Conservation (phyloP, 306 rosid genomes). For the Datisca glomerata region DNA sequence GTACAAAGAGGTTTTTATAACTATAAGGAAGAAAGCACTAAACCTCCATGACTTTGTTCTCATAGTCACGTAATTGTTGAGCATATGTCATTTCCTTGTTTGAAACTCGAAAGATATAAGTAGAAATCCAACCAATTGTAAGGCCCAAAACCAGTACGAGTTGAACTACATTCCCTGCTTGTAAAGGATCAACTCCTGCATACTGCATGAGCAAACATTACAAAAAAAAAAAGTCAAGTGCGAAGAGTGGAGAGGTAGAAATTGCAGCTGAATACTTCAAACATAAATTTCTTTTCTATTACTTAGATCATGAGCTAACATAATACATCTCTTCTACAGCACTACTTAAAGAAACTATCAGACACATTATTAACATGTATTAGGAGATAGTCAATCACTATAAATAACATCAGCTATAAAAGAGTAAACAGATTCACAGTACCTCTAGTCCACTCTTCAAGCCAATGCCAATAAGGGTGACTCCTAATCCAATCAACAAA, state of each 20-base stretch:
- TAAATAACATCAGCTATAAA: neutral
- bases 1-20: too few relatives aligned
- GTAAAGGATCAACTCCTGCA: slow-evolving; percentile 79
- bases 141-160: slow-evolving; percentile 85
- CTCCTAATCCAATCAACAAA: slow-evolving; percentile 73
- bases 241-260: too few relatives aligned
- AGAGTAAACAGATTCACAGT: neutral
- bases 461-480: slow-evolving; percentile 64
- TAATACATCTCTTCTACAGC: too few relatives aligned
- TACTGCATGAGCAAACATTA: slow-evolving; percentile 44
- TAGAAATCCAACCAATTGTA: slow-evolving; percentile 87
- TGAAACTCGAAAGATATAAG: slow-evolving; percentile 87
- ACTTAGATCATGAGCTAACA: too few relatives aligned
- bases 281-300: too few relatives aligned
- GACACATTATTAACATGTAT: too few relatives aligned
- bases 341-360: too few relatives aligned
- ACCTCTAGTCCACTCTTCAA: slow-evolving; percentile 91
- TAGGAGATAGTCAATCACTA: too few relatives aligned
- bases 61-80: slow-evolving; percentile 87
- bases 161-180: slow-evolving; percentile 97
- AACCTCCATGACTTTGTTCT: slow-evolving; percentile 94
- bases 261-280: too few relatives aligned
- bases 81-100: slow-evolving; percentile 98
- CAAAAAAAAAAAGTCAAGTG: too few relatives aligned
- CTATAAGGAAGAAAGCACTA: neutral